Base-by-base conservation (phyloP, 2,329 filamentous ascomycete species). In the Xylariaceae sp. region DNA sequence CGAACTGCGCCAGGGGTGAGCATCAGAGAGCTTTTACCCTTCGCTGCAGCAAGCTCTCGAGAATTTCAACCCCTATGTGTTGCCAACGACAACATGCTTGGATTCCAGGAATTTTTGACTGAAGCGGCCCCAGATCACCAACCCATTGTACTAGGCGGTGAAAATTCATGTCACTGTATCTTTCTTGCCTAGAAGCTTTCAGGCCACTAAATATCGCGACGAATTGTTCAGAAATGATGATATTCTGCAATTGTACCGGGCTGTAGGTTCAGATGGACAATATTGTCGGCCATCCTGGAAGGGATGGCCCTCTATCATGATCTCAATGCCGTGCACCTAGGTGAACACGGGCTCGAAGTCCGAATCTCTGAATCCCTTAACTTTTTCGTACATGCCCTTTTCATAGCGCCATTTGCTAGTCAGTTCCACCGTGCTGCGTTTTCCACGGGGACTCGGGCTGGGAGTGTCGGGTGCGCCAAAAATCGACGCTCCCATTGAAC, bases 331-430 rank as follows among this genome's bases (percentile, higher is more conserved):
- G 51, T 45, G n/a, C 47, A 51, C 5, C 59, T 50, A 64, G 23
- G 57, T 37, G 51, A 60, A 62, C 55, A 59, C 48, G 30, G 54
- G 49, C 3, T 60, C 55, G 2, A 57, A 35, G 47, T 56, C 55
- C 7, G 56, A 37, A 23, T 66, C 64, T 53, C 53, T 59, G 34
- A 57, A 56, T 8, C 56, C 51, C 51, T 34, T 57, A 7, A 45
- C 23, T 39, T 53, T 63, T 42, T 62, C 63, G 30, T 62, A 60
- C 61, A 64, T 59, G 18, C 89, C 88, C 75, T 87, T 90, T 74
- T 97, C 91, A 71, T 96, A 97, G 61, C 97, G 75, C 93, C 93
- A 97, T 76, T 94, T 96, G 77, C 86, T 96, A 74, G 93, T 97
- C 70, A 97, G 71, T 0, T 86, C 86, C 55, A 95, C 85, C 65